Percentiles rank a stretch among this genome's conserved stretches.
Evolutionary conservation across 1,139 yeast genomes (phyloP).

Genomic region (Lodderomyces elongisporus): DNA sequence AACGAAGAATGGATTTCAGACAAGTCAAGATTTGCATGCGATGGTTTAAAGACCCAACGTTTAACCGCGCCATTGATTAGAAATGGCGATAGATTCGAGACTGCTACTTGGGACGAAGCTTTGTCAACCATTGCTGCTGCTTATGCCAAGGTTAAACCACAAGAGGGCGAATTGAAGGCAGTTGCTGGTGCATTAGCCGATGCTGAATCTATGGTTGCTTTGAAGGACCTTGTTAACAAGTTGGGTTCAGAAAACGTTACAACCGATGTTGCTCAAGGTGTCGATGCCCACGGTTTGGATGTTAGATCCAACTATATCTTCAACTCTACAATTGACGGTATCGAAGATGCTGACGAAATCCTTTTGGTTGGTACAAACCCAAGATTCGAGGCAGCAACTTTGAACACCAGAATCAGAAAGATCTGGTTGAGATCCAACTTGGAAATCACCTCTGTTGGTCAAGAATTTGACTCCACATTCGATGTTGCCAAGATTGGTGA

Average conservation of each 20-base stretch:
- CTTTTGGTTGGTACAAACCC: constrained; percentile 82
- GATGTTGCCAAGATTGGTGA: constrained; percentile 61
- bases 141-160: constrained; percentile 52
- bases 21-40: constrained; percentile 81
- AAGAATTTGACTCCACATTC: constrained; percentile 73
- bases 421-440: constrained; percentile 70
- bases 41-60: constrained; percentile 83
- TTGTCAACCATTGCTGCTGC: constrained; percentile 66
- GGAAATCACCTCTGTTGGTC: constrained; percentile 70
- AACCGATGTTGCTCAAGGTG: constrained; percentile 60
- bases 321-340: constrained; percentile 75
- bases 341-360: constrained; percentile 79
- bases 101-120: constrained; percentile 88
- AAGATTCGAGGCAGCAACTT: constrained; percentile 85
- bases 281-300: constrained; percentile 68
- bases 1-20: constrained; percentile 93
- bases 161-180: constrained; percentile 72
- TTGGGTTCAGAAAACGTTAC: constrained; percentile 81
- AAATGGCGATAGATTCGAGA: constrained; percentile 64
- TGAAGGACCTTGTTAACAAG: constrained; percentile 73
- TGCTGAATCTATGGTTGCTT: constrained; percentile 76
- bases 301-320: constrained; percentile 76
- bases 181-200: constrained; percentile 79
- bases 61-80: constrained; percentile 77
- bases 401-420: constrained; percentile 80